Conservation (phyloP, 345 rosid genomes). For the Stellera chamaejasme region DNA sequence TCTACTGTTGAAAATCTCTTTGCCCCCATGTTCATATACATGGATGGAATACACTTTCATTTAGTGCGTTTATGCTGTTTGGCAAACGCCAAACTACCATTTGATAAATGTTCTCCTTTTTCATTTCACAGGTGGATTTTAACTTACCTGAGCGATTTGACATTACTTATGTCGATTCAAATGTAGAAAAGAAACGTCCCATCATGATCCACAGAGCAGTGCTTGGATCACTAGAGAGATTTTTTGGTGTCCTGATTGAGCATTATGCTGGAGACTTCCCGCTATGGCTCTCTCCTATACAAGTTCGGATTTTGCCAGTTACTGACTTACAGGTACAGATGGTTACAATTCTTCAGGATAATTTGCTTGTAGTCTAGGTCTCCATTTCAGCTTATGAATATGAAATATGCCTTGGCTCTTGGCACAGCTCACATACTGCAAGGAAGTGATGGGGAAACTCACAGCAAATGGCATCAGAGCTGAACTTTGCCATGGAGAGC, state of each 20-base stretch:
- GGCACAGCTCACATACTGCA: slow-evolving; percentile 61
- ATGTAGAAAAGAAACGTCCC: slow-evolving; percentile 72
- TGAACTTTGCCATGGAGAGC: slow-evolving; percentile 84
- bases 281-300: slow-evolving; percentile 85
- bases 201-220: slow-evolving; percentile 98
- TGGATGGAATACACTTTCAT: too few relatives aligned
- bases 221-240: slow-evolving; percentile 84
- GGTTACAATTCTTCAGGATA: neutral
- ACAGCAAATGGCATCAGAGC: slow-evolving; percentile 55
- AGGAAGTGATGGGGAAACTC: slow-evolving; percentile 44
- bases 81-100: too few relatives aligned
- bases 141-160: slow-evolving; percentile 87
- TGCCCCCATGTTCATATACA: too few relatives aligned
- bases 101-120: neutral
- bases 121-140: slow-evolving; percentile 65
- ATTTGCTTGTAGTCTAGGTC: neutral
- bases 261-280: slow-evolving; percentile 98
- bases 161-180: slow-evolving; percentile 74
- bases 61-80: too few relatives aligned
- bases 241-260: slow-evolving; percentile 91
- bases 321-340: slow-evolving; percentile 71
- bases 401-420: slow-evolving; percentile 4
- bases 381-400: neutral
- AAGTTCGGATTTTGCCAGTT: slow-evolving; percentile 85
- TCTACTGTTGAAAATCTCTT: too few relatives aligned